Evolutionary conservation across 164 flowering plant species (phyloP).

Genomic region (Amborella trichopoda): DNA sequence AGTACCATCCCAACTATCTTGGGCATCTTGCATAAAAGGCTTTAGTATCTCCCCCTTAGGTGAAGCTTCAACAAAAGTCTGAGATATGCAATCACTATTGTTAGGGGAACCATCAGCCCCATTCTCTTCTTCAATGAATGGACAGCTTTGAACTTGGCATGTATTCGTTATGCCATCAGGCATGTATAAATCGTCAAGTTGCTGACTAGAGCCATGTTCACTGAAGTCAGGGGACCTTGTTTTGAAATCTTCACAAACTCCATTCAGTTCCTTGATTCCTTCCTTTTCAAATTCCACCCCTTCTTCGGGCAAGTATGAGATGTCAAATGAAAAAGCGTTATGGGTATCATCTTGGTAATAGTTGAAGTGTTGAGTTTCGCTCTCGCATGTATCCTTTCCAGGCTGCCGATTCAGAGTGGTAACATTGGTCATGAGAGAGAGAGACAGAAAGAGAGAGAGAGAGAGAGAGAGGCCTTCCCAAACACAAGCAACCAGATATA

Average conservation of each 20-base stretch:
- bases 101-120: conserved; percentile 36
- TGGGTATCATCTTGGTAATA: not conserved
- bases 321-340: not conserved
- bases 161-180: conserved; percentile 36
- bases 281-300: conserved; percentile 17
- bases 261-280: conserved; percentile 9
- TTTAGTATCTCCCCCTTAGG: conserved; percentile 13
- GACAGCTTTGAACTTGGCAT: conserved; percentile 64
- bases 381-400: no score
- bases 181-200: conserved; percentile 45
- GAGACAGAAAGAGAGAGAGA: no score
- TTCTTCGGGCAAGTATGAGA: conserved; percentile 8
- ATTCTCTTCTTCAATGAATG: conserved; percentile 52
- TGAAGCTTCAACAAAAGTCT: conserved; percentile 22
- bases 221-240: conserved; percentile 18
- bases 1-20: conserved; percentile 32
- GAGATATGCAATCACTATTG: conserved; percentile 64
- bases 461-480: no score
- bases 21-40: conserved; percentile 17
- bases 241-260: not conserved
- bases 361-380: no score
- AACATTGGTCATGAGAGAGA: no score
- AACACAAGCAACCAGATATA: no score
- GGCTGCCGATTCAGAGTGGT: no score
- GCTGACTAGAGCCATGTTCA: conserved; percentile 34